Base-by-base conservation (phyloP, 2,329 filamentous ascomycete species). In the Beauveria caledonica region DNA sequence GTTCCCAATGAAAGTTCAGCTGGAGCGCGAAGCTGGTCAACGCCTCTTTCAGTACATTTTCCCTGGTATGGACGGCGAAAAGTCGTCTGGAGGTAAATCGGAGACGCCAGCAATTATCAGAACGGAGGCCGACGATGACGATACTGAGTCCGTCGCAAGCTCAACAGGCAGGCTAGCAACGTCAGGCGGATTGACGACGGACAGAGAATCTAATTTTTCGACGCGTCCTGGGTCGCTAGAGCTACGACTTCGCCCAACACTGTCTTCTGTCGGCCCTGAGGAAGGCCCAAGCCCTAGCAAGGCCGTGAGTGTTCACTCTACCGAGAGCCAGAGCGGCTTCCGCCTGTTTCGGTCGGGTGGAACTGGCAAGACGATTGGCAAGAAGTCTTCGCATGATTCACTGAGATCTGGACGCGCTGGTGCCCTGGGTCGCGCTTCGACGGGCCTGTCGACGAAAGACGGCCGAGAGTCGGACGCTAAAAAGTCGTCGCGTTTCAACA, bases 41-140 rank as follows among this genome's bases (percentile, higher is more conserved):
- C 91, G 88, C 66, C 79, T 99, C 2, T 96, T 99, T 66, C 92
- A 97, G 74, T 99, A 99, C 73, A 91, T 99, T 66, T 99, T 99
- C 78, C 95, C 94, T 0, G 90, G 89, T 11, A 84, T 90, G 66
- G 86, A 87, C 21, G 77, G 72, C n/a, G 86, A 72, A 74, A 77
- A 75, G 60, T 63, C 66, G 4, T 71, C 66, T 25, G 77, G 77
- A 52, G 74, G 75, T 36, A 83, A 82, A 62, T 80, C 80, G 40
- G 84, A 85, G 58, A 86, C 86, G 6, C 85, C 87, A 0, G 85
- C 87, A 73, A 70, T 80, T 60, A 60, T 78, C 42, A 81, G 76
- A 64, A 82, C 72, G 70, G 75, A 70, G 0, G 71, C 71, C 1
- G 77, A 81, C 1, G 80, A 84, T 21, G 80, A 80, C 9, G 75